Evolutionary conservation across 1,284 basidiomycete genomes (phyloP).

Genomic region (Afroboletus lepidellus): DNA sequence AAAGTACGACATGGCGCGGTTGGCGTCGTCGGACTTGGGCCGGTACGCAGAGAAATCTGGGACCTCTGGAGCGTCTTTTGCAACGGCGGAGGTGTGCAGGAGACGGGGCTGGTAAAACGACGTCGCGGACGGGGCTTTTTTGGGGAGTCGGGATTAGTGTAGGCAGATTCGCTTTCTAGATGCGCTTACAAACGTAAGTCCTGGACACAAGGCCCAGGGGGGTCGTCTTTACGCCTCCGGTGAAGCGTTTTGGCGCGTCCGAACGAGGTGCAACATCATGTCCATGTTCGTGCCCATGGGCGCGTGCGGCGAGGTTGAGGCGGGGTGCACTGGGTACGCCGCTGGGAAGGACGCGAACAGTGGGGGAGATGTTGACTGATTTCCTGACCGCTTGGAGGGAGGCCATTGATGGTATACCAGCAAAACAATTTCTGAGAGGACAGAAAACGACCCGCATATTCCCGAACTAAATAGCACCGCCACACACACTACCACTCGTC

Average conservation of each 20-base stretch:
- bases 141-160: slow-evolving; percentile 13
- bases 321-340: slow-evolving; percentile 70
- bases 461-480: slow-evolving; percentile 25
- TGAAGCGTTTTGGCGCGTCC: slow-evolving; percentile 65
- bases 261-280: slow-evolving; percentile 56
- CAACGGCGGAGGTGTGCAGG: slow-evolving; percentile 67
- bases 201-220: slow-evolving; percentile 60
- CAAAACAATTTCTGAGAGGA: background rate
- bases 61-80: slow-evolving; percentile 70
- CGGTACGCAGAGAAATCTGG: slow-evolving; percentile 90
- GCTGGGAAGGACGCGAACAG: slow-evolving; percentile 72
- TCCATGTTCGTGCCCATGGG: slow-evolving; percentile 61
- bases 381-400: slow-evolving; percentile 71
- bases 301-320: slow-evolving; percentile 67
- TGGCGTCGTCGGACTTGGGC: slow-evolving; percentile 63
- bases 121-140: slow-evolving; percentile 46
- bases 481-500: slow-evolving; percentile 27
- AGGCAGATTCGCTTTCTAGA: background rate
- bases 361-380: slow-evolving; percentile 80
- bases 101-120: slow-evolving; percentile 65
- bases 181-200: slow-evolving; percentile 65
- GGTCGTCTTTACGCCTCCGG: slow-evolving; percentile 50
- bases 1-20: slow-evolving; percentile 92
- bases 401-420: slow-evolving; percentile 47
- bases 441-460: slow-evolving; percentile 22